Evolutionary conservation across 495 filamentous ascomycete species (phyloP).

Genomic region (Xylaria scruposa): DNA sequence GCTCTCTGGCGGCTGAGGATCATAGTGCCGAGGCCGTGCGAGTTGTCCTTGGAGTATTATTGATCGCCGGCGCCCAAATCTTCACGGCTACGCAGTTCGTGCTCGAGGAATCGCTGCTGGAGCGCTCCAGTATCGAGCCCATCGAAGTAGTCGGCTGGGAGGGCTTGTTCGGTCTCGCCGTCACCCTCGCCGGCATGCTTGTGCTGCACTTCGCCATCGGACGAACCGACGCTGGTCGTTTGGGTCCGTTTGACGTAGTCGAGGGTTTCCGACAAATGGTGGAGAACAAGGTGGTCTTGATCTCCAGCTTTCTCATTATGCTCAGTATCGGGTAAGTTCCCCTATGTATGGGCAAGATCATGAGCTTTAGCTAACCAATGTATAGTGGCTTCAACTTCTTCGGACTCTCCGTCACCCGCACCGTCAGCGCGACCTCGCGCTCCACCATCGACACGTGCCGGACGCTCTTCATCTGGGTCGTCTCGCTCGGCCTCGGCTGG

Average conservation of each 20-base stretch:
- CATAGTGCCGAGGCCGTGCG: conserved; percentile 63
- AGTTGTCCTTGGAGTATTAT: conserved; percentile 79
- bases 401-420: conserved; percentile 87
- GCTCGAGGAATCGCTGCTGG: conserved; percentile 90
- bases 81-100: conserved; percentile 98
- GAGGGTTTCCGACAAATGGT: conserved; percentile 84
- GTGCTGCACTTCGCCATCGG: conserved; percentile 80
- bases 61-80: conserved; percentile 93
- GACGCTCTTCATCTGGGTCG: conserved; percentile 97
- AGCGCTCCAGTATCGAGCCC: conserved; percentile 86
- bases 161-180: conserved; percentile 87
- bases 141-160: conserved; percentile 96
- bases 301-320: conserved; percentile 89
- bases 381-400: conserved; percentile 96
- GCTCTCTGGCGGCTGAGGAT: conserved; percentile 33
- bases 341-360: neutral
- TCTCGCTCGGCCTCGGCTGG: conserved; percentile 92
- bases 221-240: conserved; percentile 70
- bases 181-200: conserved; percentile 80
- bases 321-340: conserved; percentile 85
- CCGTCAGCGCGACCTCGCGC: conserved; percentile 86
- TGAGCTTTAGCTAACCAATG: conserved; percentile 10
- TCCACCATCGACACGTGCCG: conserved; percentile 97
- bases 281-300: conserved; percentile 68
- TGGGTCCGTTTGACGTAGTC: conserved; percentile 87